Conservation (phyloP, 495 filamentous ascomycete species). For the Penicillium soppii region DNA sequence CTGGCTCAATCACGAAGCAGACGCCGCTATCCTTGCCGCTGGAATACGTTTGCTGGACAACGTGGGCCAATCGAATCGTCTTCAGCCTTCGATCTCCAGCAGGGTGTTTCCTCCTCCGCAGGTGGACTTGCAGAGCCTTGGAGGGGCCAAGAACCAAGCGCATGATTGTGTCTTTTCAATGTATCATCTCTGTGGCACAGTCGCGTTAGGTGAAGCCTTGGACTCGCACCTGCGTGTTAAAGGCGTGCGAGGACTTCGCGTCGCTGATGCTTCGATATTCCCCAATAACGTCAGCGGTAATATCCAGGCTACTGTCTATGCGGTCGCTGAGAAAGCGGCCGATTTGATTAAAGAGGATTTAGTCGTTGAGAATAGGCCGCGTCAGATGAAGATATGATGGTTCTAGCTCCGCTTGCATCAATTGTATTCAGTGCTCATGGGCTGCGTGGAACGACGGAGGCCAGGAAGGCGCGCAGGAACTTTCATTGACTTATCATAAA, state of each 20-base stretch:
- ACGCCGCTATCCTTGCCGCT: slow-evolving; percentile 34
- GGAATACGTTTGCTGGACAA: slow-evolving; percentile 24
- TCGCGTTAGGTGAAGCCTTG: slow-evolving; percentile 56
- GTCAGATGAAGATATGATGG: not conserved
- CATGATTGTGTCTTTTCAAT: slow-evolving; percentile 16
- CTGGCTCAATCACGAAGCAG: slow-evolving; percentile 34
- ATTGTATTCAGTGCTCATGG: no score
- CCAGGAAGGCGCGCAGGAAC: no score
- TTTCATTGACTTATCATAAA: no score
- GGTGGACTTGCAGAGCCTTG: slow-evolving; percentile 20
- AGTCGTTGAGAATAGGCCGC: not conserved
- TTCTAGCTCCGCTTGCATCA: no score
- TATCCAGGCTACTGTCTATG: slow-evolving; percentile 51
- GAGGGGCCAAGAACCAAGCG: slow-evolving; percentile 13
- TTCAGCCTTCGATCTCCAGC: slow-evolving; percentile 17
- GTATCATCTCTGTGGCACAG: slow-evolving; percentile 46
- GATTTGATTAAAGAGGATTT: slow-evolving; percentile 48
- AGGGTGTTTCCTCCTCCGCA: slow-evolving; percentile 17
- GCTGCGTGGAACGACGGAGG: no score
- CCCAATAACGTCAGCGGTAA: slow-evolving; percentile 50
- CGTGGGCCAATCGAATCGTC: slow-evolving; percentile 12
- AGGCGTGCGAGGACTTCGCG: slow-evolving; percentile 46
- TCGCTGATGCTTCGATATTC: slow-evolving; percentile 54
- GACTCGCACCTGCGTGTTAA: slow-evolving; percentile 47
- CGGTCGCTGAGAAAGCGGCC: slow-evolving; percentile 55